Base-by-base conservation (phyloP, 1,284 basidiomycete genomes). In the Puccinia triticina region DNA sequence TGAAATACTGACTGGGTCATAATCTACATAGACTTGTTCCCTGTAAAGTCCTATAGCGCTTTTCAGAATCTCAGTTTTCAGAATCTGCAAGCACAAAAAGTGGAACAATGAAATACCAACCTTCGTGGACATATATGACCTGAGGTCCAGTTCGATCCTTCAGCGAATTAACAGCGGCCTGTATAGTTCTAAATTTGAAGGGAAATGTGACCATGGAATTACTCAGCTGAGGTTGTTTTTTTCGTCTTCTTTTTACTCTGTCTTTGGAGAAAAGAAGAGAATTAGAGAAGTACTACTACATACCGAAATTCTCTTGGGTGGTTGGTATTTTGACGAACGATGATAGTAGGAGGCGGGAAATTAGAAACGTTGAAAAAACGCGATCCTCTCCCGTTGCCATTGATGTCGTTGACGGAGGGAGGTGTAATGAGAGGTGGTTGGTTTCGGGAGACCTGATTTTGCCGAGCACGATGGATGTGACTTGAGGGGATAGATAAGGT, bases 1-100 rank as follows among this genome's bases (percentile, higher is more conserved):
- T 23, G 40, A 29, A 43, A 61, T 8, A 61, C 74, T 76, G 21
- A 76, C 74, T 57, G 50, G 55, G 12, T 37, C 34, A 76, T 76
- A 76, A 61, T 76, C 74, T 0, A 76, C 32, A n/a, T 76, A 76
- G 37, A 76, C 74, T 34, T 76, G 74, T n/a, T 76, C 74, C 2
- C 57, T 55, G 37, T 76, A 76, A n/a, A 76, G 16, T 5, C 74
- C 74, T 76, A 29, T 8, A 76, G 16, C 23, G 29, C 40, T 32
- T 11, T 29, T 61, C 40, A 26, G 40, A 43, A 40, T 40, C 8
- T 66, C 34, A 66, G 64, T 66, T 66, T 66, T 66, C 18, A 1
- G 10, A 34, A 40, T 16, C 59, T 23, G 23, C 50, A 29, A 16
- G 57, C 29, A 46, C 57, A 29, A 43, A 29, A 1, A 76, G 11